Percentiles rank a stretch among this genome's conserved stretches.
phyloP scores from a whole-genome alignment of 768 basidiomycete genomes.

The Coprinellus aureogranulatus region DNA sequence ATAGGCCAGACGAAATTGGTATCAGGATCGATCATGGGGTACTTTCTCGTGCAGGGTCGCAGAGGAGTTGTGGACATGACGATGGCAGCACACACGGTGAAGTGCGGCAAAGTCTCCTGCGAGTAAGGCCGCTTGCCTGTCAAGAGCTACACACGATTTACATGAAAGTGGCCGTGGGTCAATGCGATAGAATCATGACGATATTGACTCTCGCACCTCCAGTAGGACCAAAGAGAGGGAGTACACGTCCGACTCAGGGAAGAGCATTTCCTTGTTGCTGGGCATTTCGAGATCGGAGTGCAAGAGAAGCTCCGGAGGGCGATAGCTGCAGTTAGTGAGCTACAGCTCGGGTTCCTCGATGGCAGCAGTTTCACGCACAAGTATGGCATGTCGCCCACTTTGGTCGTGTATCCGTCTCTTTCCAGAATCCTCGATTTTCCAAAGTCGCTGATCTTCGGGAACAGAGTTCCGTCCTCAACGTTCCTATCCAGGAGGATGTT shows the following conservation, averaged over 20 bases:
- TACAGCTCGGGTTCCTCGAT: too few relatives aligned
- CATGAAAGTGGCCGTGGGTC: too few relatives aligned
- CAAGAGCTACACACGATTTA: too few relatives aligned
- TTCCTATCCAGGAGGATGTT: background rate
- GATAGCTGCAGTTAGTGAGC: background rate
- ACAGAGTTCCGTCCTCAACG: background rate
- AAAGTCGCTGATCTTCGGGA: slow-evolving; percentile 2
- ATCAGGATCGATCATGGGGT: background rate
- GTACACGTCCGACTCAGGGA: slow-evolving; percentile 14
- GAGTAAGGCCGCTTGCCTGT: background rate
- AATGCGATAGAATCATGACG: too few relatives aligned
- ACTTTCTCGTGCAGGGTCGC: background rate
- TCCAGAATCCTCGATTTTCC: slow-evolving; percentile 1
- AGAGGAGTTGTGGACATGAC: background rate
- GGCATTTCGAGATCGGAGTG: background rate
- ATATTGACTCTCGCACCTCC: too few relatives aligned
- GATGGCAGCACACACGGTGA: background rate
- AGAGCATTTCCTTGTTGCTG: background rate
- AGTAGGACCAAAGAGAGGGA: slow-evolving; percentile 10
- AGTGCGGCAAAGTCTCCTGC: background rate
- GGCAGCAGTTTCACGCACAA: too few relatives aligned
- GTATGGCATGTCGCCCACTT: background rate
- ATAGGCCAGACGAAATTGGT: background rate
- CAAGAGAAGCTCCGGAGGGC: background rate
- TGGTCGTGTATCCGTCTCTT: slow-evolving; percentile 3